Evolutionary conservation across 75 land plant genomes (phyloP).

Genomic region (Adiantum capillusveneris): DNA sequence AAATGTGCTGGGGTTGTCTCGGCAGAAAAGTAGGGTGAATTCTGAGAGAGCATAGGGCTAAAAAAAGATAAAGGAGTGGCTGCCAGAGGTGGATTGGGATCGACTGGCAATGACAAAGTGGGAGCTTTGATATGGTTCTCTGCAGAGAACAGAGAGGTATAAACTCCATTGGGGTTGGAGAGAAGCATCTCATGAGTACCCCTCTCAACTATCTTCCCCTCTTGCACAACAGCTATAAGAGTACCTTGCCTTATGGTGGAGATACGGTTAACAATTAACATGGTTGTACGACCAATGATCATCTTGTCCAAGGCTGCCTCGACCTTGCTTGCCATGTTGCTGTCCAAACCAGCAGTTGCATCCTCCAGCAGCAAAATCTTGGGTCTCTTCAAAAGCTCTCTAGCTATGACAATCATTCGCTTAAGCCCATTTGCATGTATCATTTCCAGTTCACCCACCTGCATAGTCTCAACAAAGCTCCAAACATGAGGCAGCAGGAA

Average conservation of each 20-base stretch:
- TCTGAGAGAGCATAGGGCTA: too few species aligned
- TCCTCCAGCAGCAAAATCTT: slow-evolving; percentile 50
- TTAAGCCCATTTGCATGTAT: slow-evolving; percentile 56
- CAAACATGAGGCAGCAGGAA: neutral
- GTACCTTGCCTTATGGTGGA: slow-evolving; percentile 34
- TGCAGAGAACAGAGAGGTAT: slow-evolving; percentile 25
- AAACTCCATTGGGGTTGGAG: slow-evolving; percentile 20
- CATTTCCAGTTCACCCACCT: slow-evolving; percentile 46
- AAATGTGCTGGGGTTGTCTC: too few species aligned
- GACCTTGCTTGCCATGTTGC: slow-evolving; percentile 40
- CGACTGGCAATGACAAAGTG: too few species aligned
- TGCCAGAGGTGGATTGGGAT: too few species aligned
- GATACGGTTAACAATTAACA: slow-evolving; percentile 50
- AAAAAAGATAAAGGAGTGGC: too few species aligned
- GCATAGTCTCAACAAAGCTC: neutral
- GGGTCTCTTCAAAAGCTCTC: slow-evolving; percentile 56
- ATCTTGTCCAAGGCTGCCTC: slow-evolving; percentile 39
- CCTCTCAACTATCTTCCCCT: slow-evolving; percentile 34
- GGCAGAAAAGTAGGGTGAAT: slow-evolving; percentile 1
- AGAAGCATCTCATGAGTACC: slow-evolving; percentile 41
- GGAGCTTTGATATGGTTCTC: neutral
- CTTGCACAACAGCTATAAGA: slow-evolving; percentile 40
- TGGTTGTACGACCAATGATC: slow-evolving; percentile 39
- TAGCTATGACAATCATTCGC: slow-evolving; percentile 52
- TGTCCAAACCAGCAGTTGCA: slow-evolving; percentile 55